These are phyloP conservation scores for Pleurotus tuber-regium DNA, from an alignment of 768 basidiomycete genomes.

Conservation along the genomic window DNA sequence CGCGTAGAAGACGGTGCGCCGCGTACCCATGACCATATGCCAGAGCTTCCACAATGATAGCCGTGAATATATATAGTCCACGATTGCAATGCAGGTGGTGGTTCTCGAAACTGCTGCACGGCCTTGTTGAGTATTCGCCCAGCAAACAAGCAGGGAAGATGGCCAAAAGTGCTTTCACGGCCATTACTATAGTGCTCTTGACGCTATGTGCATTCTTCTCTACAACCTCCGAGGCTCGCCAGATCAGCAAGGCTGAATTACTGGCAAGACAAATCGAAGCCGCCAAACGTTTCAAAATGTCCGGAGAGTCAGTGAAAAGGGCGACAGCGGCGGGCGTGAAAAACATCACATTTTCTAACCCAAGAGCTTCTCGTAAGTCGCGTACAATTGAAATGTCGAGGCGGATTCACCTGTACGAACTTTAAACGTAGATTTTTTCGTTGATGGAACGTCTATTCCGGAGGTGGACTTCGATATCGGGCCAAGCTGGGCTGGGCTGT, in stretches of 20 bases:
- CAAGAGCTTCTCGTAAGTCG: slow-evolving; percentile 55
- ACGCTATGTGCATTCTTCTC: slow-evolving; percentile 15
- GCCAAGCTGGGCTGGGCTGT: slow-evolving; percentile 70
- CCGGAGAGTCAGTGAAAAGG: slow-evolving; percentile 15
- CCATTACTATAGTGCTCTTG: slow-evolving; percentile 16
- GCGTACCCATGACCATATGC: neutral
- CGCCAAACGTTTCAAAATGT: slow-evolving; percentile 35
- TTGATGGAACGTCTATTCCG: slow-evolving; percentile 64
- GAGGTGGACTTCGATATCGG: slow-evolving; percentile 72
- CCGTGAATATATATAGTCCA: neutral
- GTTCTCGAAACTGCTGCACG: no score
- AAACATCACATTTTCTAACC: slow-evolving; percentile 72
- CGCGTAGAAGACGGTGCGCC: neutral
- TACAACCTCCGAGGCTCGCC: slow-evolving; percentile 23
- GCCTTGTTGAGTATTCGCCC: no score
- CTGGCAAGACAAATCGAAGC: slow-evolving; percentile 46
- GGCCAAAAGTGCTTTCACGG: neutral
- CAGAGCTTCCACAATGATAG: neutral
- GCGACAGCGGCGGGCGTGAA: slow-evolving; percentile 29
- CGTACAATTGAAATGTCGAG: neutral
- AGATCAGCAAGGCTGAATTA: slow-evolving; percentile 40
- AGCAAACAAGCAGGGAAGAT: no score
- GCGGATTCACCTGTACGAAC: neutral
- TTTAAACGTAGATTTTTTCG: slow-evolving; percentile 57
- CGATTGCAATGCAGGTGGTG: no score